Percentiles rank a stretch among this genome's conserved stretches.
Evolutionary conservation across 1,284 basidiomycete genomes (phyloP).

Genomic region (Irpex sp.): DNA sequence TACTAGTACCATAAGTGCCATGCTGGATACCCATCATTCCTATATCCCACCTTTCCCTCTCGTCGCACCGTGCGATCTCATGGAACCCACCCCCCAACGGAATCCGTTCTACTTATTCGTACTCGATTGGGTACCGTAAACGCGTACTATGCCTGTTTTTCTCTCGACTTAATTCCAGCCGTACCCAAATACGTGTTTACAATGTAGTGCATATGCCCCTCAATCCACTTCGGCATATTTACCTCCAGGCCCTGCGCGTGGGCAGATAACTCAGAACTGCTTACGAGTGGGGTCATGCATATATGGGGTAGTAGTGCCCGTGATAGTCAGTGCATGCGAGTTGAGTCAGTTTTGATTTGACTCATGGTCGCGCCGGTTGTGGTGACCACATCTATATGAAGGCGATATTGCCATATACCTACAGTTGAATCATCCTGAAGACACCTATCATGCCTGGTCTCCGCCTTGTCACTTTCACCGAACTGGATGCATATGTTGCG

Average conservation of each 20-base stretch:
- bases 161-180: background rate
- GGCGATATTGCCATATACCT: too few species aligned
- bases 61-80: background rate
- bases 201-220: background rate
- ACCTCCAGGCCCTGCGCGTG: background rate
- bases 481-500: conserved; percentile 10
- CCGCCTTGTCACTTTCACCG: conserved; percentile 12
- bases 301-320: background rate
- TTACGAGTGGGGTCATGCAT: too few species aligned
- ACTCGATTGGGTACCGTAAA: background rate
- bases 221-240: background rate
- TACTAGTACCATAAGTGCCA: conserved; percentile 3
- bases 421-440: background rate
- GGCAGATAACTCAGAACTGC: too few species aligned
- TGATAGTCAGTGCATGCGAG: background rate
- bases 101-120: too few species aligned
- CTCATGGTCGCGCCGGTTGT: too few species aligned
- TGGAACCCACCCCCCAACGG: background rate
- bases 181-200: background rate
- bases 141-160: background rate
- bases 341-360: background rate
- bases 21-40: conserved; percentile 7
- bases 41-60: background rate
- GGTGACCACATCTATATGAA: too few species aligned
- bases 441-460: conserved; percentile 7